phyloP scores from a whole-genome alignment of 768 basidiomycete genomes.

The Strobilomyces confusus region DNA sequence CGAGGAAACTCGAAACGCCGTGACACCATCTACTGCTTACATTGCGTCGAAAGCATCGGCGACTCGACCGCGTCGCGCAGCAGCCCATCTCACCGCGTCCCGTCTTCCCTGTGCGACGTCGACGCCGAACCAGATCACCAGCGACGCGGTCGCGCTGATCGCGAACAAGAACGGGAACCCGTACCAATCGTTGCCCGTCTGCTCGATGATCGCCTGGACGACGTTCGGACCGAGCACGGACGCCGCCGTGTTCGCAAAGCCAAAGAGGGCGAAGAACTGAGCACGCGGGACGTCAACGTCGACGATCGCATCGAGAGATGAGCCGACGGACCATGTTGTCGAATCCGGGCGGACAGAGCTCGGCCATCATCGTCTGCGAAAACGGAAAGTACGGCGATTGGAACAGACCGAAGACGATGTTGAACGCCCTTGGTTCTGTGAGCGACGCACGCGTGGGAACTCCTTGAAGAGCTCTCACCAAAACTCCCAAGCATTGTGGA shows the following conservation, averaged over 20 bases:
- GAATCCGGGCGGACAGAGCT: slow-evolving; percentile 82
- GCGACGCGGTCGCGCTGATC: slow-evolving; percentile 57
- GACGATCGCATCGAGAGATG: neutral
- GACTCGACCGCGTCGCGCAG: slow-evolving; percentile 16
- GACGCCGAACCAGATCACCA: slow-evolving; percentile 76
- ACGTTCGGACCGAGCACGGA: slow-evolving; percentile 86
- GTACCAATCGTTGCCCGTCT: slow-evolving; percentile 69
- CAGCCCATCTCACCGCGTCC: slow-evolving; percentile 60
- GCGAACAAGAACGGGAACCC: slow-evolving; percentile 85
- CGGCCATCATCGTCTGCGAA: slow-evolving; percentile 85
- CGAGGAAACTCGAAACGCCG: too few relatives aligned
- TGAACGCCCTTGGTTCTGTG: slow-evolving; percentile 57
- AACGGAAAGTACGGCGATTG: slow-evolving; percentile 87
- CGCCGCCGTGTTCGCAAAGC: slow-evolving; percentile 79
- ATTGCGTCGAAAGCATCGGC: neutral
- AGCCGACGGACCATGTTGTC: slow-evolving; percentile 62
- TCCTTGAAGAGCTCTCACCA: slow-evolving; percentile 45
- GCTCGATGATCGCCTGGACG: slow-evolving; percentile 77
- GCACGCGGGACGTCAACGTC: neutral
- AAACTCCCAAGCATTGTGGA: slow-evolving; percentile 85
- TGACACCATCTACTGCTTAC: too few relatives aligned
- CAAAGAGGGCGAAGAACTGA: slow-evolving; percentile 85
- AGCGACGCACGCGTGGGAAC: neutral
- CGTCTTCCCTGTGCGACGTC: slow-evolving; percentile 59
- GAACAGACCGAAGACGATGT: slow-evolving; percentile 74